These are phyloP conservation scores for Mortierella sp. DNA, from an alignment of 371 early-diverging fungal species.

Conservation along the genomic window DNA sequence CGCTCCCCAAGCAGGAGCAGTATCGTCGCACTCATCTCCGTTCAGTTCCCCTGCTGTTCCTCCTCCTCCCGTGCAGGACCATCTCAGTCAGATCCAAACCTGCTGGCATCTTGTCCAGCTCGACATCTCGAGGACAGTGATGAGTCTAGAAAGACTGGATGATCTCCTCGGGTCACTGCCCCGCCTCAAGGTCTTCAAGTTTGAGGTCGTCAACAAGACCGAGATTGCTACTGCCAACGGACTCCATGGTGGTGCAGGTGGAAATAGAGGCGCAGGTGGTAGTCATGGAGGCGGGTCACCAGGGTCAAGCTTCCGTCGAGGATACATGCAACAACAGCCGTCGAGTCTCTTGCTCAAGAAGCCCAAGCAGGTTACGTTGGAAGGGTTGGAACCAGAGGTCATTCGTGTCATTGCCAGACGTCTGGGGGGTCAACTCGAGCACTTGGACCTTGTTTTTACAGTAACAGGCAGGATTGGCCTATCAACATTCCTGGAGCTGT, in stretches of 20 bases:
- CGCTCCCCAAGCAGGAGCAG: conserved; percentile 3
- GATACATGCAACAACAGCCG: conserved; percentile 24
- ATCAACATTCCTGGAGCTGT: conserved; percentile 37
- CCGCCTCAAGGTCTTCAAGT: conserved; percentile 40
- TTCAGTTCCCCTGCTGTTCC: not conserved
- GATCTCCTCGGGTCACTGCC: conserved; percentile 39
- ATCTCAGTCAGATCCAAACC: conserved; percentile 39
- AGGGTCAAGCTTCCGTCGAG: conserved; percentile 16
- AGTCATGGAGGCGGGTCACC: not conserved
- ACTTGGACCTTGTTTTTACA: conserved; percentile 33
- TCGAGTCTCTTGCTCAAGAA: conserved; percentile 26
- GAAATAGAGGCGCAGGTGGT: not conserved
- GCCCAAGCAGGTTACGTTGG: conserved; percentile 25
- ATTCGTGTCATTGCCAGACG: conserved; percentile 35
- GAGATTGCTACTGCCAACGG: conserved; percentile 5
- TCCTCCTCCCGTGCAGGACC: conserved; percentile 24
- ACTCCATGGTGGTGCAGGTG: not conserved
- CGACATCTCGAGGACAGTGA: conserved; percentile 40
- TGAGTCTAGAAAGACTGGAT: conserved; percentile 46
- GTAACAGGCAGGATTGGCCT: conserved; percentile 23
- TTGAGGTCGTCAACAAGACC: conserved; percentile 45
- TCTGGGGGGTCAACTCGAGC: conserved; percentile 23
- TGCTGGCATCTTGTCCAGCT: conserved; percentile 32
- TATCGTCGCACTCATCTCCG: not conserved
- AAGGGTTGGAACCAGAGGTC: conserved; percentile 42